Percentiles rank a stretch among this genome's conserved stretches.
These are phyloP conservation scores for Boletellus sp. DNA, from an alignment of 768 basidiomycete species.

Conservation along the genomic window DNA sequence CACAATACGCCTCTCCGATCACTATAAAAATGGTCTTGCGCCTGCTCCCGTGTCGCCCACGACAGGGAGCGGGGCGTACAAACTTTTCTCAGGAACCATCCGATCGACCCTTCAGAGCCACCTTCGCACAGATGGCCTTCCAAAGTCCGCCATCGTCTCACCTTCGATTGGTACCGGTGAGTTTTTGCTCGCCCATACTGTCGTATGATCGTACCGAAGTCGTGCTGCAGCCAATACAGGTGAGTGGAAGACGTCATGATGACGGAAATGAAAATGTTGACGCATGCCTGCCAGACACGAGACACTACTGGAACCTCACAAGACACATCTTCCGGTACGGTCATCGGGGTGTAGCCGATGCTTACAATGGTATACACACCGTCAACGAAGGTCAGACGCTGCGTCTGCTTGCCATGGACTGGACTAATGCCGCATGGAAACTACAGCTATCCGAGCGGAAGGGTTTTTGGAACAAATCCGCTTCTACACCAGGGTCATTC, in stretches of 20 bases:
- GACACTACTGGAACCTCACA: conserved; percentile 44
- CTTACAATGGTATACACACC: conserved; percentile 36
- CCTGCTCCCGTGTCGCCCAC: conserved; percentile 45
- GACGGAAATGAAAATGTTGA: conserved; percentile 21
- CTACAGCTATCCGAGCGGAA: conserved; percentile 26
- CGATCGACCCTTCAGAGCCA: conserved; percentile 35
- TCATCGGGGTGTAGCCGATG: conserved; percentile 27
- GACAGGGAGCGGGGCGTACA: conserved; percentile 33
- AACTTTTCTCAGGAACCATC: conserved; percentile 43
- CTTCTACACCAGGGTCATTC: conserved; percentile 31
- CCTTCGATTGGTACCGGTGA: conserved; percentile 31
- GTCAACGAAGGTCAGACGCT: conserved; percentile 24
- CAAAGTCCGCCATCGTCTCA: conserved; percentile 30
- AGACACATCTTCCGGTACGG: conserved; percentile 46
- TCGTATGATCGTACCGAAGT: conserved; percentile 2
- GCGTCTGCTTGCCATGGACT: not conserved
- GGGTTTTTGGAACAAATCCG: conserved; percentile 30
- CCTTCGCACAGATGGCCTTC: conserved; percentile 22
- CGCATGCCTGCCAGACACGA: conserved; percentile 35
- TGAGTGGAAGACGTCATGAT: conserved; percentile 12
- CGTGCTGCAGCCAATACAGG: conserved; percentile 21
- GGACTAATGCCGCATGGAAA: not conserved
- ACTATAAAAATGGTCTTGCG: conserved; percentile 32
- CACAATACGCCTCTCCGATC: conserved; percentile 35
- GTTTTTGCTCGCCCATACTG: not conserved